Evolutionary conservation across 2,329 filamentous ascomycete species (phyloP), one percentile per base, ranked within the genome.

Genomic region (Sporothrix schenckii): DNA sequence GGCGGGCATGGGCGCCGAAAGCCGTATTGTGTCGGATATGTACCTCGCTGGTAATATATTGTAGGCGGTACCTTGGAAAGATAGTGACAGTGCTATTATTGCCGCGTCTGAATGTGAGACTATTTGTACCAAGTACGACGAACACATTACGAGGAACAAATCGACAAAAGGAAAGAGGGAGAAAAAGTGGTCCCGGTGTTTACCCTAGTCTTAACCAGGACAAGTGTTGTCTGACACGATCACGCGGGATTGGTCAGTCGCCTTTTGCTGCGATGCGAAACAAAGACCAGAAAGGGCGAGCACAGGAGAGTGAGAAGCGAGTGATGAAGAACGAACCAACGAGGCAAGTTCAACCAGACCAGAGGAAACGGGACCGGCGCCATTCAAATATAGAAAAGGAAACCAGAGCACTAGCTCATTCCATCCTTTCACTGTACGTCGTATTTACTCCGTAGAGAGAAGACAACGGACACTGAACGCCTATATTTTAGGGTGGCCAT

Each of bases 191-290:
- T 21, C n/a, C 27, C 9, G 1, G 7, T 2, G 21, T 21, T 21
- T 3, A 4, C 2, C 9, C 52, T 68, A 68, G 21, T 41, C 41
- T n/a, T 9, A 30, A 58, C 30, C 52, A 14, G 49, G 53, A 3
- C 52, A 68, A 58, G 53, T 24, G 53, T 41, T 60, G 53, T 68
- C 53, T 68, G 53, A 68, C 66, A 68, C 52, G 53, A 21, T 21
- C 53, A 58, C 53, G 66, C 66, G 53, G 41, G 41, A 66, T 68
- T 68, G 53, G 66, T 10, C 66, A 68, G 66, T 44, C 10, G 24
- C 61, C 27, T 65, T 24, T 24, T 66, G 47, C 44, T 27, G 30
- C 27, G 65, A 19, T 54, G 19, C 30, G 49, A 67, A 67, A 67
- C 65, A 54, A 67, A 44, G 65, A 27, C n/a, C n/a, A 67, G 4